Evolutionary conservation across 768 basidiomycete species (phyloP), one percentile per base, ranked within the genome.

Genomic region (Suillus spraguei): DNA sequence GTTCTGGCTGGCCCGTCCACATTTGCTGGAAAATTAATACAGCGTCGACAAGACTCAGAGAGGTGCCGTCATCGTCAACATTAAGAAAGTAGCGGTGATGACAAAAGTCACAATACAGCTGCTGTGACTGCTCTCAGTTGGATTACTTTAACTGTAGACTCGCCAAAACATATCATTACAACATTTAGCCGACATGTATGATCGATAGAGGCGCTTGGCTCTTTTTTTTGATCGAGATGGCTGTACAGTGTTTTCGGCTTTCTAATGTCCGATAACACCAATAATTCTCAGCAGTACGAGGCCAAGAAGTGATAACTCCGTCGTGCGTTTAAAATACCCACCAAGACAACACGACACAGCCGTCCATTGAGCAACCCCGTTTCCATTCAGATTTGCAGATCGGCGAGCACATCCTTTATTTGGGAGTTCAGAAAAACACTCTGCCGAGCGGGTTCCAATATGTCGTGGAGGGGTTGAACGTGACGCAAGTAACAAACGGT

Each of bases 1-100:
- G 0, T 96, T 97, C 76, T 97, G 95, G 95, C 72, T 81, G 8
- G 77, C 80, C 35, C 76, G 89, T 60, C 83, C 86, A 11, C 74
- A 81, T 56, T 69, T 93, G 32, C 78, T 92, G 60, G 74, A 70
- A 16, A 76, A 75, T 32, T 81, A 66, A 77, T 38, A n/a, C 22
- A 36, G 6, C 17, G 20, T n/a, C 22, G 14, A 13, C 47, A 49
- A 5, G n/a, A 46, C n/a, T 13, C 46, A 11, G 33, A 17, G 24
- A 32, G 16, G 1, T 38, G 55, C 6, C 14, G 22, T 1, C 11
- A 22, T 47, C 14, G 9, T 41, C n/a, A 56, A 39, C 4, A 3
- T 7, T 24, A 24, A 49, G 22, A 24, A 49, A 49, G 14, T 24
- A 22, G 24, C 22, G 14, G 22, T 14, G 24, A 47, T 47, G 22